These are phyloP conservation scores for Pholiota adiposa DNA, from an alignment of 1,284 basidiomycete species.

Conservation along the genomic window DNA sequence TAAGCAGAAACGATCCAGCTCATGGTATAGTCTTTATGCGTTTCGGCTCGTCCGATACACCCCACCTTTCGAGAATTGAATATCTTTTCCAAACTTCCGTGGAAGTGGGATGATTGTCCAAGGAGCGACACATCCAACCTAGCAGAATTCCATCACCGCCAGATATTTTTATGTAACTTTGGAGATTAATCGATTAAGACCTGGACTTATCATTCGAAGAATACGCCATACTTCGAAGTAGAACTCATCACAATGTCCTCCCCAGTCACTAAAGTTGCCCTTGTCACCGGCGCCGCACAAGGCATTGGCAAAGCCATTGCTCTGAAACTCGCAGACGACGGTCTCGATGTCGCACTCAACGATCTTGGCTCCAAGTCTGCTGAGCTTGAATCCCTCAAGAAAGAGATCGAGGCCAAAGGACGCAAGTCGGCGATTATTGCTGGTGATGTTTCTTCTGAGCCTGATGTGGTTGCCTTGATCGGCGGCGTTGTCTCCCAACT, in stretches of 20 bases:
- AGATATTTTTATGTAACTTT: neutral
- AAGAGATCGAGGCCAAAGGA: conserved; percentile 24
- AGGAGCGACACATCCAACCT: too few relatives aligned
- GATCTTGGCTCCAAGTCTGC: conserved; percentile 22
- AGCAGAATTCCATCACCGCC: too few relatives aligned
- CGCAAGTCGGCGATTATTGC: conserved; percentile 17
- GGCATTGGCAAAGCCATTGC: conserved; percentile 33
- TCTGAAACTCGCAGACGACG: conserved; percentile 30
- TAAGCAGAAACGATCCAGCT: too few relatives aligned
- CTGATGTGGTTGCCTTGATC: conserved; percentile 27
- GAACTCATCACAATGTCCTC: neutral
- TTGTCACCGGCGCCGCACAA: conserved; percentile 32
- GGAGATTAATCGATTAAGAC: neutral
- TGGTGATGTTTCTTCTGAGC: conserved; percentile 29
- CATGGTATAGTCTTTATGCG: too few relatives aligned
- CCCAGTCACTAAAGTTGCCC: conserved; percentile 17
- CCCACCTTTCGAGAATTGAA: too few relatives aligned
- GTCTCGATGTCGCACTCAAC: conserved; percentile 30
- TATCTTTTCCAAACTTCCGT: too few relatives aligned
- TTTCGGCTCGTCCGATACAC: too few relatives aligned
- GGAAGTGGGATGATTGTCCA: too few relatives aligned
- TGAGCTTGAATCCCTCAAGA: conserved; percentile 19
- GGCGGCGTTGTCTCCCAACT: conserved; percentile 19
- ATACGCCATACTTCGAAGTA: neutral
- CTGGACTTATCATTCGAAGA: neutral